Evolutionary conservation across 169 alveolate genomes (phyloP).

Genomic region (Eimeria sp.): DNA sequence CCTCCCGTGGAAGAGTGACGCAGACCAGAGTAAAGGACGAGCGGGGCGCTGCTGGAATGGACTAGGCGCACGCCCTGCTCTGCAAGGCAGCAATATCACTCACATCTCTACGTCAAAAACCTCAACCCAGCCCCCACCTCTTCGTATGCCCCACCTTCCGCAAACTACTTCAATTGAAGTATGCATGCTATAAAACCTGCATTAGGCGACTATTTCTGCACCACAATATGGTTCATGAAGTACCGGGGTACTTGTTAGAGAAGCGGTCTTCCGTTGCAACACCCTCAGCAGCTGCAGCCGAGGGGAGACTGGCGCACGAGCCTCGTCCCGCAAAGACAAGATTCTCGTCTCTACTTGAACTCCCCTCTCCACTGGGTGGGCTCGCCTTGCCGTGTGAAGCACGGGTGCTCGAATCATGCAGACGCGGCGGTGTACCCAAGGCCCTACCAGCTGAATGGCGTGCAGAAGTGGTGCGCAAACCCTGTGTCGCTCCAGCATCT

Average conservation of each 20-base stretch:
- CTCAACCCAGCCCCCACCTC: background rate
- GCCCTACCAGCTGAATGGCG: background rate
- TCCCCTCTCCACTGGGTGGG: background rate
- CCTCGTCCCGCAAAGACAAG: background rate
- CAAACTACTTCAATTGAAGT: background rate
- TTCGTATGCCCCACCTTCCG: background rate
- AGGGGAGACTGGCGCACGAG: background rate
- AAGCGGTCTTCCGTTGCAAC: background rate
- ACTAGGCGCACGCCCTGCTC: constrained; percentile 10
- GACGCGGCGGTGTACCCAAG: background rate
- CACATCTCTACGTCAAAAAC: background rate
- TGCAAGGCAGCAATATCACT: constrained; percentile 11
- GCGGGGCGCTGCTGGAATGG: constrained; percentile 68
- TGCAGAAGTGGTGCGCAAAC: background rate
- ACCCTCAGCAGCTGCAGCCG: background rate
- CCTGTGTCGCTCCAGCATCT: background rate
- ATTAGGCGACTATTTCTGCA: background rate
- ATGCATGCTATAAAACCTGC: background rate
- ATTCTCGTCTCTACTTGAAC: background rate
- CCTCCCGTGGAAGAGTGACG: constrained; percentile 36
- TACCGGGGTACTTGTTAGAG: background rate
- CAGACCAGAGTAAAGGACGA: background rate
- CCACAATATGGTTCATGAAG: background rate
- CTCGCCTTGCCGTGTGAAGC: background rate
- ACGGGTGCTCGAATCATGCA: background rate